Evolutionary conservation across 306 rosid genomes (phyloP).

Genomic region (Cucurbita argyrosperma): DNA sequence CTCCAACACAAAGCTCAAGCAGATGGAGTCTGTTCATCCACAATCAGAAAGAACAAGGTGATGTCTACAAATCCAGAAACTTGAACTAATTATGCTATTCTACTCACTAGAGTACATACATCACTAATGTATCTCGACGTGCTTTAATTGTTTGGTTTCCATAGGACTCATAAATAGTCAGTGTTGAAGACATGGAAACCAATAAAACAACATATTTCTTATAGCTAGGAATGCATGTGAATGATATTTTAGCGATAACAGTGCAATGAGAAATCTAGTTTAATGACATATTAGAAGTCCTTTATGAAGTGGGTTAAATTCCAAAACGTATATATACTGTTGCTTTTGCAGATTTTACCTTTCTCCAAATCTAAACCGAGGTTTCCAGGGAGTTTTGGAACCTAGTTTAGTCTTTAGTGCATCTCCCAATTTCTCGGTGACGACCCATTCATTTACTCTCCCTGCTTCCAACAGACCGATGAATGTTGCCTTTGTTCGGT

Average conservation of each 20-base stretch:
- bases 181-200: no score
- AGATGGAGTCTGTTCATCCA: constrained; percentile 45
- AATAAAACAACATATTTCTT: neutral
- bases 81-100: neutral
- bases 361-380: constrained; percentile 35
- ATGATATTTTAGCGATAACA: neutral
- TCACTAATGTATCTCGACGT: neutral
- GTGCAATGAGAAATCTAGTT: neutral
- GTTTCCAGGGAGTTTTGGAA: constrained; percentile 43
- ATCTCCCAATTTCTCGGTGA: constrained; percentile 88
- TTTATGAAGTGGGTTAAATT: neutral
- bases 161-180: neutral
- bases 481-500: constrained; percentile 78
- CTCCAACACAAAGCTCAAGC: constrained; percentile 60
- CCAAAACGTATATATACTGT: neutral
- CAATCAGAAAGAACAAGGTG: constrained; percentile 2
- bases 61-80: neutral
- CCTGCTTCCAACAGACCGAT: constrained; percentile 77
- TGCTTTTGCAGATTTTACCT: constrained; percentile 26
- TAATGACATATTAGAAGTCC: neutral
- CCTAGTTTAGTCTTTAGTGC: constrained; percentile 53
- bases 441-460: constrained; percentile 84
- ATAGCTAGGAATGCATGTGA: neutral
- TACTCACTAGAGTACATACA: neutral
- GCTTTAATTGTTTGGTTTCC: neutral